phyloP scores from a whole-genome alignment of 495 filamentous ascomycete genomes.

The Ramalina intermedia region DNA sequence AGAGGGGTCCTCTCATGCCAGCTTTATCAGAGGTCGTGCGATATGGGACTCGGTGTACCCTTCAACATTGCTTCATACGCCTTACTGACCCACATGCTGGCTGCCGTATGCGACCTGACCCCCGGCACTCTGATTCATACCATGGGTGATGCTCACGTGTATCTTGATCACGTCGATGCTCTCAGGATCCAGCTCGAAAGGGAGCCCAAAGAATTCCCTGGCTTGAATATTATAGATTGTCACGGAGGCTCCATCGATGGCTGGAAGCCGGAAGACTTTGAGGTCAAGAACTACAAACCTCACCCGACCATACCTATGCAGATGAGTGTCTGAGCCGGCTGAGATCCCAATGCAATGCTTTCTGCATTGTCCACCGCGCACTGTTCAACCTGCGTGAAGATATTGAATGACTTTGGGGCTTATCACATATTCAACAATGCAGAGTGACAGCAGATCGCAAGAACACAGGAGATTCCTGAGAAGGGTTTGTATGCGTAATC shows the following conservation, averaged over 20 bases:
- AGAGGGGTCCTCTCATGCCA: slow-evolving; percentile 65
- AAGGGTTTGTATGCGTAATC: background rate
- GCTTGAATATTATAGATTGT: slow-evolving; percentile 50
- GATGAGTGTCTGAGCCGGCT: slow-evolving; percentile 70
- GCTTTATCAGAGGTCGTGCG: slow-evolving; percentile 86
- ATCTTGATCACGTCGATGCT: slow-evolving; percentile 83
- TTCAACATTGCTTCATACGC: slow-evolving; percentile 97
- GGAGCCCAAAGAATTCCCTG: slow-evolving; percentile 71
- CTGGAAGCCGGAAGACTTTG: slow-evolving; percentile 79
- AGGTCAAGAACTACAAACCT: slow-evolving; percentile 75
- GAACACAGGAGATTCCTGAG: background rate
- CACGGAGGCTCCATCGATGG: slow-evolving; percentile 58
- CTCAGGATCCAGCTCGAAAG: slow-evolving; percentile 64
- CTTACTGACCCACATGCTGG: slow-evolving; percentile 84
- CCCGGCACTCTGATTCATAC: slow-evolving; percentile 78
- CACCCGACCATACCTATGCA: slow-evolving; percentile 91
- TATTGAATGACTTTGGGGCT: background rate
- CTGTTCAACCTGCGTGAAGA: background rate
- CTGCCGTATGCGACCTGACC: slow-evolving; percentile 66
- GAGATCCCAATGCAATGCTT: background rate
- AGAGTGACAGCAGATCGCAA: too few relatives aligned
- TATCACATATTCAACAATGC: background rate
- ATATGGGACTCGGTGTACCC: slow-evolving; percentile 93
- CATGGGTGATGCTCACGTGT: slow-evolving; percentile 95
- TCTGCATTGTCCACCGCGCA: background rate